Conservation (phyloP, 1,284 basidiomycete species). For the Puccinia horiana region DNA sequence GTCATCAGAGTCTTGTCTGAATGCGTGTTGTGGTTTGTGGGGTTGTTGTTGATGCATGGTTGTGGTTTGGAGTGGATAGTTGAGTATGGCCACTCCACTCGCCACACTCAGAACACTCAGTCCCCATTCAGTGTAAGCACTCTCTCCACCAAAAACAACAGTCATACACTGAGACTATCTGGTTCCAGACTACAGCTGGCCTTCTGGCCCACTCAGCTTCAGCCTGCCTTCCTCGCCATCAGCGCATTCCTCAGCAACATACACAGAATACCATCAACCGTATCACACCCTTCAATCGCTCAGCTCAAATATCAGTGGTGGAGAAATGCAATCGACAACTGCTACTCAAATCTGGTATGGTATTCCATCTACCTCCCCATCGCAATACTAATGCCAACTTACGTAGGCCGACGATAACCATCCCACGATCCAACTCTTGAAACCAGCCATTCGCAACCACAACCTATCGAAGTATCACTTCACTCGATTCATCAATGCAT, state of each 20-base stretch:
- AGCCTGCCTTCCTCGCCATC: constrained; percentile 26
- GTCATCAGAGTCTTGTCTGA: neutral
- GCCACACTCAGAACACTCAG: too few relatives aligned
- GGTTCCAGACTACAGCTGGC: constrained; percentile 34
- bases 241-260: constrained; percentile 19
- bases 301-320: constrained; percentile 29
- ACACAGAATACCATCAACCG: neutral
- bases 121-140: too few relatives aligned
- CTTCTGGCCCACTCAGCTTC: neutral
- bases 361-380: too few relatives aligned
- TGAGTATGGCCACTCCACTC: too few relatives aligned
- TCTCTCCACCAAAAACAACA: too few relatives aligned
- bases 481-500: constrained; percentile 16
- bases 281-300: neutral
- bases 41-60: neutral
- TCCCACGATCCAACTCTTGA: constrained; percentile 11
- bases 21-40: neutral
- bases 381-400: too few relatives aligned
- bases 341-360: neutral
- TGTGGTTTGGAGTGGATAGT: neutral
- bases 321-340: constrained; percentile 26
- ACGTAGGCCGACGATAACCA: constrained; percentile 9
- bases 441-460: neutral
- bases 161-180: too few relatives aligned
- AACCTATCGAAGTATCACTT: constrained; percentile 40